Evolutionary conservation across 306 rosid genomes (phyloP).

Genomic region (Ormosia emarginata): DNA sequence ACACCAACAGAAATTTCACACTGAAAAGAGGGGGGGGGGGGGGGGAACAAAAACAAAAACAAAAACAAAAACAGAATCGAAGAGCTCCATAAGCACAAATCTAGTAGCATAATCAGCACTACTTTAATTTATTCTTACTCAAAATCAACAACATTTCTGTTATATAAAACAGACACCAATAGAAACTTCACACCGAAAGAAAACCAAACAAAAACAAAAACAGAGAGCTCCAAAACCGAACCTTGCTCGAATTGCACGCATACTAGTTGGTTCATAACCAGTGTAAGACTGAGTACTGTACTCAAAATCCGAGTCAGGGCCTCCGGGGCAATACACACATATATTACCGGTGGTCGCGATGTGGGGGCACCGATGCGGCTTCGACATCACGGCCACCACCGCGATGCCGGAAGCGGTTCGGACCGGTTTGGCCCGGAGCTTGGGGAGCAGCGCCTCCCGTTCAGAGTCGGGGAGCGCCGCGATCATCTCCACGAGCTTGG

Average conservation of each 20-base stretch:
- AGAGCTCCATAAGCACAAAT: background rate
- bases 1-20: too few species aligned
- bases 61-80: too few species aligned
- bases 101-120: background rate
- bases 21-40: too few species aligned
- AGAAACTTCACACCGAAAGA: background rate
- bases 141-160: background rate
- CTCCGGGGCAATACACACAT: constrained; percentile 95
- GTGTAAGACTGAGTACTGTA: constrained; percentile 96
- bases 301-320: constrained; percentile 97
- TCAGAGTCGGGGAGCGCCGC: constrained; percentile 90
- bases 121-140: background rate
- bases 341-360: constrained; percentile 94
- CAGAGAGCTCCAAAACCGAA: constrained; percentile 4
- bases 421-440: constrained; percentile 94
- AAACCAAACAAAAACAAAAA: background rate
- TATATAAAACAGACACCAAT: background rate
- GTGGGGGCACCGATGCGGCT: constrained; percentile 96
- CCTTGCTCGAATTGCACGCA: constrained; percentile 99
- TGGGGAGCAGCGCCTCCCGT: constrained; percentile 79
- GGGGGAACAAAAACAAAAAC: too few species aligned
- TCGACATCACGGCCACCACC: constrained; percentile 96
- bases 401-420: constrained; percentile 96
- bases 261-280: constrained; percentile 97
- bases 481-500: constrained; percentile 96